Evolutionary conservation across 1,284 basidiomycete genomes (phyloP), one percentile per base, ranked within the genome.

Genomic region (Leccinum ambiguum): DNA sequence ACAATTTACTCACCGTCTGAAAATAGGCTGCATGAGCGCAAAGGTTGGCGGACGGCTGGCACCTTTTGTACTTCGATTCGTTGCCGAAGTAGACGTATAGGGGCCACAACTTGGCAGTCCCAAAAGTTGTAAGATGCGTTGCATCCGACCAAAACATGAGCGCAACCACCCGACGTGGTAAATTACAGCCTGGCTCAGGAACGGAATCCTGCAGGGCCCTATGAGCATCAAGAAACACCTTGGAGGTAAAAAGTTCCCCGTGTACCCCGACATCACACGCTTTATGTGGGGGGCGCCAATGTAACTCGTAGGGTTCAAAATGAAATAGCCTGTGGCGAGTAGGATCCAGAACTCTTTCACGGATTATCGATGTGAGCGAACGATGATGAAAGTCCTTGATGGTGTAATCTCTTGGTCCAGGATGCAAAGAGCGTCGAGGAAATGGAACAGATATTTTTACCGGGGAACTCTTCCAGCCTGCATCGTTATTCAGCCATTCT

Each of bases 81-180:
- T 48, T 48, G 45, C 45, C 45, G n/a, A 48, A 48, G n/a, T 48
- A 48, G 8, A 48, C n/a, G 10, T 48, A 48, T 48, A 48, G 45
- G 45, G 45, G 45, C 45, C 45, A 48, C 45, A 48, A 10, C 45
- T 48, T 48, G n/a, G 45, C n/a, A 48, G 16, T 43, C 41, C 41
- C 41, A 16, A 43, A 41, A 14, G 14, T 41, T 14, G 41, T 53
- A 23, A 53, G 50, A 10, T 53, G 50, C 11, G 50, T 53, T 13
- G 50, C 50, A 53, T 53, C 50, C 50, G n/a, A 53, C 50, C 50
- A 53, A 23, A 53, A 53, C 50, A 53, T 53, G 50, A 53, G 50
- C 50, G 50, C 50, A 13, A 53, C 50, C 21, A 53, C 50, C 50
- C 50, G 50, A 53, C 50, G 21, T 18, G 50, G 50, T 53, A 53